phyloP scores from a whole-genome alignment of 257 asterid genomes.

The Perilla frutescens region DNA sequence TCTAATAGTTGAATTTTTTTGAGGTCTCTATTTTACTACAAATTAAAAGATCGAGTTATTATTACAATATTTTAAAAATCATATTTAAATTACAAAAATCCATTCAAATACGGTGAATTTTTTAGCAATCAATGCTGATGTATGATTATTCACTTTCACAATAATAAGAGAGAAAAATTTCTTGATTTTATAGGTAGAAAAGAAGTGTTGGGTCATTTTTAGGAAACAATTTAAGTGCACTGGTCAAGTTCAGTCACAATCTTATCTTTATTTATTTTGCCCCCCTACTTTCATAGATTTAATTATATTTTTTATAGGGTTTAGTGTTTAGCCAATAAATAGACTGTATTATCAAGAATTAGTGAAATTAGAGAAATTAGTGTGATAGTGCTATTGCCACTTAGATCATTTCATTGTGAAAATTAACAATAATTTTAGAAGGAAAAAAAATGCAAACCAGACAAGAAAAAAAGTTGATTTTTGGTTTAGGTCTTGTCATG shows the following conservation, averaged over 20 bases:
- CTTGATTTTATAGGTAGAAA: slow-evolving; percentile 15
- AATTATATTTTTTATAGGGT: slow-evolving; percentile 10
- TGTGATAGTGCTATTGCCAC: background rate
- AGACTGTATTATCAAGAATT: slow-evolving; percentile 26
- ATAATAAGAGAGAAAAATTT: slow-evolving; percentile 19
- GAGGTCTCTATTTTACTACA: too few species aligned
- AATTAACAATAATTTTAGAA: slow-evolving; percentile 7
- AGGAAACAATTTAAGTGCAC: slow-evolving; percentile 32
- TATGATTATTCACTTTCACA: background rate
- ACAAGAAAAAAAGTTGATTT: slow-evolving; percentile 24
- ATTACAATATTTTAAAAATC: too few species aligned
- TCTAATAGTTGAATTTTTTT: too few species aligned
- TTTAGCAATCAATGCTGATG: background rate
- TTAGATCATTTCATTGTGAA: slow-evolving; percentile 38
- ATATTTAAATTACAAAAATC: too few species aligned
- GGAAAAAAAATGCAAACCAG: background rate
- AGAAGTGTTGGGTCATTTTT: slow-evolving; percentile 28
- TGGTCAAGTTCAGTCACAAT: slow-evolving; percentile 38
- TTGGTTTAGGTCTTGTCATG: slow-evolving; percentile 36
- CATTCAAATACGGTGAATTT: too few species aligned
- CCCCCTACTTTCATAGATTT: slow-evolving; percentile 1
- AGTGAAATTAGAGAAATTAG: background rate
- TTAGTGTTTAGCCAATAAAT: slow-evolving; percentile 21
- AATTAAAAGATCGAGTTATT: too few species aligned
- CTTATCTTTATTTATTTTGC: slow-evolving; percentile 19